Percentiles rank a stretch among this genome's conserved stretches.
Evolutionary conservation across 2,329 filamentous ascomycete genomes (phyloP).

Genomic region (Mycosphaerella arachidis): DNA sequence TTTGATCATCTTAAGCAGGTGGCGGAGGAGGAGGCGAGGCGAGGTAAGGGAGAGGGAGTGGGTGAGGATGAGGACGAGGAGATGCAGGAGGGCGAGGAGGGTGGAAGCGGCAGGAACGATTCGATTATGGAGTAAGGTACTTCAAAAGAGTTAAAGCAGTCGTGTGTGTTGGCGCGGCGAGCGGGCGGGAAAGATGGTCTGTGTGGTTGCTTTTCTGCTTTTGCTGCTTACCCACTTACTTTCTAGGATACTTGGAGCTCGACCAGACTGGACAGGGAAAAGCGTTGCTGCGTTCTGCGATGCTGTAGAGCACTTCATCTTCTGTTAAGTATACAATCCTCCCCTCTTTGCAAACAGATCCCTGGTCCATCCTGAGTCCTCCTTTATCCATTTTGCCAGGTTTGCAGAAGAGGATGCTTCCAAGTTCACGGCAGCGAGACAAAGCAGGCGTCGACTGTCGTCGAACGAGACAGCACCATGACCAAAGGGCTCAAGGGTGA

Average conservation of each 20-base stretch:
- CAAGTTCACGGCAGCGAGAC: too few relatives aligned
- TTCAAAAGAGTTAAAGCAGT: background rate
- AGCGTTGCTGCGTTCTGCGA: background rate
- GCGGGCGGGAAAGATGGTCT: background rate
- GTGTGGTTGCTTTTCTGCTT: background rate
- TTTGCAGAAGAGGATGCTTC: too few relatives aligned
- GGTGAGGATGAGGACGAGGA: background rate
- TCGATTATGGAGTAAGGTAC: background rate
- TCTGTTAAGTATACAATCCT: too few relatives aligned
- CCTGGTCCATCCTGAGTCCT: too few relatives aligned
- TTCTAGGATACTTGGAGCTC: background rate
- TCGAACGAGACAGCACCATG: too few relatives aligned
- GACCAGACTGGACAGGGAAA: background rate
- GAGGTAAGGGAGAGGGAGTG: background rate
- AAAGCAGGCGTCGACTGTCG: too few relatives aligned
- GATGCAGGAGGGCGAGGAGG: background rate
- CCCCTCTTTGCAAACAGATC: too few relatives aligned
- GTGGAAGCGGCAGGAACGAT: background rate
- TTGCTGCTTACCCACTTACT: background rate
- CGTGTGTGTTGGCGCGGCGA: background rate
- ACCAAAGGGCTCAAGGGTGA: too few relatives aligned
- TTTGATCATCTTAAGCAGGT: conserved; percentile 12
- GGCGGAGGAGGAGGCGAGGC: conserved; percentile 1
- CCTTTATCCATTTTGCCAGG: too few relatives aligned
- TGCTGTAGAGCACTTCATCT: background rate